Evolutionary conservation across 805 yeast species (phyloP), one percentile per base, ranked within the genome.

Genomic region (Myxozyma kluyveri): DNA sequence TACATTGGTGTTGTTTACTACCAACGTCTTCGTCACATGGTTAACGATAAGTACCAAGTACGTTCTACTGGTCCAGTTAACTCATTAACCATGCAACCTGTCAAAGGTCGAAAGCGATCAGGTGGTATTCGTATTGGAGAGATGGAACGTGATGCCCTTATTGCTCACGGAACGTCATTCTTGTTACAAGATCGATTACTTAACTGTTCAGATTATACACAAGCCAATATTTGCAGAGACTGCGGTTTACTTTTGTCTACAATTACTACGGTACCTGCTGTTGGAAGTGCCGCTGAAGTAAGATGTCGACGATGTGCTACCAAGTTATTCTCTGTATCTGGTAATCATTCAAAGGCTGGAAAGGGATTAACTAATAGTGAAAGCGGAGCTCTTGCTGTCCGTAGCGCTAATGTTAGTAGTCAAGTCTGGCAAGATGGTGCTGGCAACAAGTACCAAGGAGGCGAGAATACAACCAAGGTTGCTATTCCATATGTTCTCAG

Each of bases 91-190:
- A 89, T 91, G 97, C 99, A 93, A 78, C 99, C 99, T 37, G 99
- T 93, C 50, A 93, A 93, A 75, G 99, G 99, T 66, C 85, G 99
- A 75, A 93, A 93, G 83, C 83, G 98, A 75, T 83, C 86, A 61
- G 99, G 99, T 73, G 99, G 99, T 85, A 93, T 93, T 63, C 95
- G 99, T 79, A 95, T 93, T 36, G 99, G 99, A 70, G 99, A 93
- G 72, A 93, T 93, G 99, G 99, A 93, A 74, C 86, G 99, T 75
- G 99, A 93, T 79, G 99, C 99, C 1, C 76, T 93, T 64, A 89
- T 93, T 70, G 99, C 98, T 54, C 99, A 93, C 67, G 99, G 99
- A 72, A 86, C 99, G 4, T 89, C 99, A 1, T 93, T 80, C 81
- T 73, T 93, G 64, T 75, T 93, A 62, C 98, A 91, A 71, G 99